Percentiles rank a stretch among this genome's conserved stretches.
These are phyloP conservation scores for Termitomyces sp. DNA, from an alignment of 768 basidiomycete genomes.

Conservation along the genomic window DNA sequence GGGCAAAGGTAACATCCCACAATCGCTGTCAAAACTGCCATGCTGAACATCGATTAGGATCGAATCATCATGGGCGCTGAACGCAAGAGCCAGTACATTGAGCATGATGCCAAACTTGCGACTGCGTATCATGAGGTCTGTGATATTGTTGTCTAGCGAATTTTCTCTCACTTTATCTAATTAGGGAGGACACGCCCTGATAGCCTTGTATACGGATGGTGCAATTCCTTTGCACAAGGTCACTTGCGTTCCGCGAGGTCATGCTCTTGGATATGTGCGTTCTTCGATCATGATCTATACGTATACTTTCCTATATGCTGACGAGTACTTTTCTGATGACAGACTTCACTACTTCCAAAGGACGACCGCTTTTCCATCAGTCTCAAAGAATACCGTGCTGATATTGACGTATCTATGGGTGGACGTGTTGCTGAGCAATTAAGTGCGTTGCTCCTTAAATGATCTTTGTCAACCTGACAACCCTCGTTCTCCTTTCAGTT, in stretches of 20 bases:
- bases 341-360: conserved; percentile 78
- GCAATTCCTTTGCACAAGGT: conserved; percentile 98
- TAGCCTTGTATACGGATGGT: conserved; percentile 90
- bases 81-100: conserved; percentile 84
- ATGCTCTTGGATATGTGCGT: conserved; percentile 83
- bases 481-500: conserved; percentile 39
- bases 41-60: conserved; percentile 41
- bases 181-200: conserved; percentile 90
- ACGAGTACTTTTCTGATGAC: conserved; percentile 1
- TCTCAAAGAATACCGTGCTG: conserved; percentile 68
- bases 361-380: conserved; percentile 71
- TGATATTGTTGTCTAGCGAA: neutral
- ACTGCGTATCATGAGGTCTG: conserved; percentile 94
- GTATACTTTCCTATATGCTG: neutral
- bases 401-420: conserved; percentile 90
- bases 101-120: conserved; percentile 78
- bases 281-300: neutral
- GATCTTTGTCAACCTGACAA: neutral
- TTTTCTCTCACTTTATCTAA: neutral
- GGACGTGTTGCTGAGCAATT: conserved; percentile 95
- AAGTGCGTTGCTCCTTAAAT: conserved; percentile 37
- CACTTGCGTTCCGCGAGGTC: conserved; percentile 94
- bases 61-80: conserved; percentile 97
- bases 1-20: conserved; percentile 72
- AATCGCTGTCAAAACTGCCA: neutral